Base-by-base conservation (phyloP, 768 basidiomycete species). In the Macrocybe gigantea region DNA sequence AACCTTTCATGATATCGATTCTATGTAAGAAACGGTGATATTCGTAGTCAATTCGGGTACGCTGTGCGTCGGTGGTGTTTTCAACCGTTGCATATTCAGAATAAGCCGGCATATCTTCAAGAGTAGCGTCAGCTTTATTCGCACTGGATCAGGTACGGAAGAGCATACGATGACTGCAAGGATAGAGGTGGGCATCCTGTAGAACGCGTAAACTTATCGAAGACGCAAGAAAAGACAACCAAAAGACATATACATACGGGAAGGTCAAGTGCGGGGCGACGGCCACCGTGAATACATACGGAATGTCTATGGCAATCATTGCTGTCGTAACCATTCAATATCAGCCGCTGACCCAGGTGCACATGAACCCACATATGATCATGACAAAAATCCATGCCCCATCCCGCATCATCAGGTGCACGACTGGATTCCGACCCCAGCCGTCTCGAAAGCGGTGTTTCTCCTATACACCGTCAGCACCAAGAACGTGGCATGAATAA, bases 371-470 rank as follows among this genome's bases (percentile, higher is more conserved):
- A 53, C 53, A 41, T 38, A 36, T 33, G 31, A 53, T 39, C 15
- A 11, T 43, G 5, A 33, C 48, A 33, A 53, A 50, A 32, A 50
- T 50, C 41, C 37, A 50, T 6, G 49, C 49, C 5, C 49, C 49
- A 13, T 53, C 53, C 9, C 49, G 45, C 10, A 53, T 38, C 37
- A 53, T 34, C 3, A 53, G 37, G 14, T 44, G 45, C 36, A 53
- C 42, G 11, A 50, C 9, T 4, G 53, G 53, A 10, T 31, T 33
- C 10, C 40, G 38, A 5, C 22, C 14, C 41, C 41, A 41, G 10
- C 33, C 38, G 12, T 47, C 53, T 14, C 33, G 33, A 14, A 38
- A 8, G 46, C 49, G 31, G 49, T 12, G 13, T 49, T 41, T 29
- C 47, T 47, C 36, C 47, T 51, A 36, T 49, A 38, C 33, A 47